These are phyloP conservation scores for Trichophyton benhamiae DNA, from an alignment of 2,329 filamentous ascomycete species.

Conservation along the genomic window DNA sequence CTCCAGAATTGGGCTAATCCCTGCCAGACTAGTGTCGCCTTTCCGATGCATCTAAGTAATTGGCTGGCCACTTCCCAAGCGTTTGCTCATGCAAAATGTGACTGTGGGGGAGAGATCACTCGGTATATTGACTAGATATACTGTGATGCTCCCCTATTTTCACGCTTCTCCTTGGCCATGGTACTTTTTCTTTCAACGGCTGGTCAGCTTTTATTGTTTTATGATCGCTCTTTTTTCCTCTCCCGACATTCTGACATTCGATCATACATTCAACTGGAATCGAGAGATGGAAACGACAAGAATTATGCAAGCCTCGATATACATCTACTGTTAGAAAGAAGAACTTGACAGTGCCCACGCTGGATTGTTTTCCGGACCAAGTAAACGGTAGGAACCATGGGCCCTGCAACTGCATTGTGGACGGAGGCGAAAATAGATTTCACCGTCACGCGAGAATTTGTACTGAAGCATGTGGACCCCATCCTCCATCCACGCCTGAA, in stretches of 20 bases:
- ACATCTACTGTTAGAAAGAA: not conserved
- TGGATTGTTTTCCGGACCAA: too few species aligned
- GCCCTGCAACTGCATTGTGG: conserved; percentile 31
- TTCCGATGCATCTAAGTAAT: not conserved
- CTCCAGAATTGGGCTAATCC: conserved; percentile 1
- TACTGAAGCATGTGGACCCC: conserved; percentile 24
- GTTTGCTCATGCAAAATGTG: not conserved
- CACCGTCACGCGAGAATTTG: conserved; percentile 31
- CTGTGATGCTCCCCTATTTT: not conserved
- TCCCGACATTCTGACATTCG: not conserved
- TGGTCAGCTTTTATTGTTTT: not conserved
- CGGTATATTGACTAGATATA: not conserved
- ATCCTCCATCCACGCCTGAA: conserved; percentile 23
- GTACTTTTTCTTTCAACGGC: not conserved
- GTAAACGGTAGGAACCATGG: not conserved
- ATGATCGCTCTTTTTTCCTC: not conserved
- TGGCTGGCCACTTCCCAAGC: not conserved
- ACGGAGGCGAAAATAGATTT: conserved; percentile 35
- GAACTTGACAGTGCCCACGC: not conserved
- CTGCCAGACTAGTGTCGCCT: not conserved
- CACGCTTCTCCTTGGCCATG: not conserved
- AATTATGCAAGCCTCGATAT: not conserved
- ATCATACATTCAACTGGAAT: not conserved
- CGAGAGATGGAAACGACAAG: not conserved
- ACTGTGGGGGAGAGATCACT: not conserved